A percentile compares a stretch with the other conserved stretches of the same genome.
Evolutionary conservation across 2,329 filamentous ascomycete genomes (phyloP).

Genomic region (Colletotrichum falcatum): DNA sequence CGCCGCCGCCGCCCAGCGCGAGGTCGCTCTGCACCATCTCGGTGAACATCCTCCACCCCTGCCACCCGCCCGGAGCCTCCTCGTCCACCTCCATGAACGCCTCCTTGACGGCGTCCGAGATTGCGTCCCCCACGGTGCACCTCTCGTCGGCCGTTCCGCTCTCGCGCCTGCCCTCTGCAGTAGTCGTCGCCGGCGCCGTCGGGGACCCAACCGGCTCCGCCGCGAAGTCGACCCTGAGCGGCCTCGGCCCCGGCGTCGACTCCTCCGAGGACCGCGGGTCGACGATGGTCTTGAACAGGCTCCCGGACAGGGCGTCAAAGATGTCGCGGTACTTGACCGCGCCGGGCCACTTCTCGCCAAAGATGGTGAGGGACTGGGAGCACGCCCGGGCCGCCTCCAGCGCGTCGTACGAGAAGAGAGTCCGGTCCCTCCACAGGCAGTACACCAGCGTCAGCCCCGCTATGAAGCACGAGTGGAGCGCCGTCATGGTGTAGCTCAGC

Average conservation of each 20-base stretch:
- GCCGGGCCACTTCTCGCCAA: slow-evolving; percentile 47
- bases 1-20: too few species aligned
- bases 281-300: slow-evolving; percentile 44
- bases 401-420: slow-evolving; percentile 44
- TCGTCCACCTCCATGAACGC: slow-evolving; percentile 48
- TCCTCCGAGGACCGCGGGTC: background rate
- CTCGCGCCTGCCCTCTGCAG: background rate
- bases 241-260: background rate
- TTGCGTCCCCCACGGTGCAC: slow-evolving; percentile 25
- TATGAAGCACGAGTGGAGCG: slow-evolving; percentile 48
- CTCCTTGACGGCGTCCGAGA: slow-evolving; percentile 45
- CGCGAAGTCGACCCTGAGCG: slow-evolving; percentile 15
- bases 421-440: slow-evolving; percentile 45
- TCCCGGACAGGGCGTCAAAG: slow-evolving; percentile 46
- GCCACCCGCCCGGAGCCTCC: slow-evolving; percentile 46
- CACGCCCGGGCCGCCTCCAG: slow-evolving; percentile 47
- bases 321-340: slow-evolving; percentile 48
- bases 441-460: slow-evolving; percentile 47
- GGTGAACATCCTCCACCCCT: slow-evolving; percentile 48
- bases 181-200: background rate
- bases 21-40: slow-evolving; percentile 45
- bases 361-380: slow-evolving; percentile 46
- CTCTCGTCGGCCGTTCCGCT: background rate
- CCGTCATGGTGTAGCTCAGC: slow-evolving; percentile 48
- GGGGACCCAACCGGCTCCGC: slow-evolving; percentile 10